Conservation (phyloP, 768 basidiomycete species). For the Clitopilus passeckerianus region DNA sequence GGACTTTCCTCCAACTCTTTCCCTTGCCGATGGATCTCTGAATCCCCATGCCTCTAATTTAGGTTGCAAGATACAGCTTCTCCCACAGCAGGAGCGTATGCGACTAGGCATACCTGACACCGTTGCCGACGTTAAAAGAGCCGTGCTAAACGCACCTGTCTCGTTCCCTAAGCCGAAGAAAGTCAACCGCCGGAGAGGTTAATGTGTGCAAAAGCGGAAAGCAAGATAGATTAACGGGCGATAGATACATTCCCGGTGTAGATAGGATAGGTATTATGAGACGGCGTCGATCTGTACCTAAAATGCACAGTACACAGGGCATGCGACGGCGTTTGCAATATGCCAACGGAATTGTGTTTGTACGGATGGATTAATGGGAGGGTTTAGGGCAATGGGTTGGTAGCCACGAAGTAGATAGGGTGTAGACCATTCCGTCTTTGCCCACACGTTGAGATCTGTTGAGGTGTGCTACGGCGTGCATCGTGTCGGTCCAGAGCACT, state of each 20-base stretch:
- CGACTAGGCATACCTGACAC: constrained; percentile 62
- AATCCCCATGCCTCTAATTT: constrained; percentile 1
- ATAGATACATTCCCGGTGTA: not conserved
- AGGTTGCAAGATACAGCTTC: constrained; percentile 70
- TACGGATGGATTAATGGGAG: not conserved
- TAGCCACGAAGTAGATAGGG: not conserved
- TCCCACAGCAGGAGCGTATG: constrained; percentile 60
- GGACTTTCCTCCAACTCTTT: not conserved
- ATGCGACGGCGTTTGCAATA: not conserved
- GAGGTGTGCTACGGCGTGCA: too few species aligned
- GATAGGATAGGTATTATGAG: not conserved
- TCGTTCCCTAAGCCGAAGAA: constrained; percentile 67
- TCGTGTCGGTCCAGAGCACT: too few species aligned
- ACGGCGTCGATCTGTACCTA: not conserved
- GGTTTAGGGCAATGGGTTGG: not conserved
- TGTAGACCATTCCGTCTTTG: not conserved
- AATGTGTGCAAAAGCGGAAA: not conserved
- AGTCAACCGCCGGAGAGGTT: not conserved
- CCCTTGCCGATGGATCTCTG: not conserved
- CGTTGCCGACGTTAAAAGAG: constrained; percentile 62
- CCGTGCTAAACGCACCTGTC: constrained; percentile 71
- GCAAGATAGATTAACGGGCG: not conserved
- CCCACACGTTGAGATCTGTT: not conserved
- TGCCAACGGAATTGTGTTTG: not conserved
- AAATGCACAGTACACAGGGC: not conserved